These are phyloP conservation scores for Citropsis articulata DNA, from an alignment of 345 rosid genomes.

Conservation along the genomic window DNA sequence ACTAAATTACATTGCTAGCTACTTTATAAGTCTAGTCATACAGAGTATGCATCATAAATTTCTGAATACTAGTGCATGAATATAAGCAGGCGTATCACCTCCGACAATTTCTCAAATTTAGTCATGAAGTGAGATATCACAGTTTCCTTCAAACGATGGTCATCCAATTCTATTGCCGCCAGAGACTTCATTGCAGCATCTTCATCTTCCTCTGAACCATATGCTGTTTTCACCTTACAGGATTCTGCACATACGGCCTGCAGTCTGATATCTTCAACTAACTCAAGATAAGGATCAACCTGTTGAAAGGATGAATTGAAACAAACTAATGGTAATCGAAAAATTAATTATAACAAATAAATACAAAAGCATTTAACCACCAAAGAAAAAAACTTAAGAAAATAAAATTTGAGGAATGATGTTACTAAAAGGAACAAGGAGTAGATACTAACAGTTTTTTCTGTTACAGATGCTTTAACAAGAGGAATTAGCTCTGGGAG, in stretches of 20 bases:
- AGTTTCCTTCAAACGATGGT: conserved; percentile 53
- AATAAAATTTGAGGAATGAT: conserved; percentile 4
- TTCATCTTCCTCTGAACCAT: conserved; percentile 72
- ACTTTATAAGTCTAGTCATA: neutral
- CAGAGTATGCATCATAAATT: neutral
- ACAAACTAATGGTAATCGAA: conserved; percentile 7
- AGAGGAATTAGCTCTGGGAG: conserved; percentile 64
- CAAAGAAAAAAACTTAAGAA: neutral
- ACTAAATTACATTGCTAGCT: neutral
- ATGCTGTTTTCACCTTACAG: conserved; percentile 30
- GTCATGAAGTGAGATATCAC: conserved; percentile 51
- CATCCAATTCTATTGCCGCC: conserved; percentile 41
- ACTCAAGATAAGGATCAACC: conserved; percentile 79
- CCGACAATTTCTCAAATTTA: conserved; percentile 52
- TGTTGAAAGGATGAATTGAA: conserved; percentile 33
- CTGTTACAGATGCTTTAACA: conserved; percentile 63
- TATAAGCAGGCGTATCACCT: conserved; percentile 46
- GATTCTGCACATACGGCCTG: conserved; percentile 42
- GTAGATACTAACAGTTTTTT: conserved; percentile 50
- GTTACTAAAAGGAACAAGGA: neutral
- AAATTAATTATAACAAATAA: neutral
- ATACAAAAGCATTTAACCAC: neutral
- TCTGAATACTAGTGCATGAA: neutral
- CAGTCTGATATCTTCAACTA: conserved; percentile 60
- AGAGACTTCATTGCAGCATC: conserved; percentile 51